Percentiles rank a stretch among this genome's conserved stretches.
Evolutionary conservation across 805 yeast genomes (phyloP).

Genomic region (Wickerhamomyces sydowiorum): DNA sequence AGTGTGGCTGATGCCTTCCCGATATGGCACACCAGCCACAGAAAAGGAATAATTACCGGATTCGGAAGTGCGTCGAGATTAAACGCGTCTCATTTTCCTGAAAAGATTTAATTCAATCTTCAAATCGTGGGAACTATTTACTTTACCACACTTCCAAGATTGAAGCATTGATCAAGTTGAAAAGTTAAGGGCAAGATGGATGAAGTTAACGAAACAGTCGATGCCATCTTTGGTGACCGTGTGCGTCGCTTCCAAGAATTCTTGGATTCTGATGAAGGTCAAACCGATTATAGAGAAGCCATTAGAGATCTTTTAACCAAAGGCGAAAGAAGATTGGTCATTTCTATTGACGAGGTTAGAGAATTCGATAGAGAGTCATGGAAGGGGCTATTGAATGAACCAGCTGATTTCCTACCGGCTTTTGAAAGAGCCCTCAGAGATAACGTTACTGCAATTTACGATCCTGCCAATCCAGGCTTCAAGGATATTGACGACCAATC

Average conservation of each 20-base stretch:
- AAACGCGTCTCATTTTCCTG: too few species aligned
- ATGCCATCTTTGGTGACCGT: slow-evolving; percentile 67
- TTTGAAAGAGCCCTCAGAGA: slow-evolving; percentile 83
- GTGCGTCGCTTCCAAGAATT: slow-evolving; percentile 87
- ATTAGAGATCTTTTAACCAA: slow-evolving; percentile 69
- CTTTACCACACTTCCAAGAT: background rate
- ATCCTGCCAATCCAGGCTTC: slow-evolving; percentile 48
- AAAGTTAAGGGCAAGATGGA: slow-evolving; percentile 12
- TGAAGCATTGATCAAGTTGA: background rate
- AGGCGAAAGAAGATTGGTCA: slow-evolving; percentile 59
- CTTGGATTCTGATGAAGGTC: slow-evolving; percentile 51
- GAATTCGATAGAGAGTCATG: slow-evolving; percentile 78
- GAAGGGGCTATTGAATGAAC: slow-evolving; percentile 65
- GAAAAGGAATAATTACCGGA: background rate
- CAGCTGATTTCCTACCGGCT: slow-evolving; percentile 85
- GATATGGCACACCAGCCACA: too few species aligned
- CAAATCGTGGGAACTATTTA: background rate
- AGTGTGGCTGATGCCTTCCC: background rate
- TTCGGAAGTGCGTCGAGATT: too few species aligned
- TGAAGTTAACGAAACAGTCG: slow-evolving; percentile 22
- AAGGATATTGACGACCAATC: slow-evolving; percentile 53
- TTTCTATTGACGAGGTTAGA: slow-evolving; percentile 82
- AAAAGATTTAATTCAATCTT: too few species aligned
- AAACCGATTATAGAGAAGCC: slow-evolving; percentile 58
- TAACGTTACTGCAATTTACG: slow-evolving; percentile 67